A percentile compares a stretch with the other conserved stretches of the same genome.
Conservation (phyloP, 2,329 filamentous ascomycete genomes). For the Juglanconis oblonga region DNA sequence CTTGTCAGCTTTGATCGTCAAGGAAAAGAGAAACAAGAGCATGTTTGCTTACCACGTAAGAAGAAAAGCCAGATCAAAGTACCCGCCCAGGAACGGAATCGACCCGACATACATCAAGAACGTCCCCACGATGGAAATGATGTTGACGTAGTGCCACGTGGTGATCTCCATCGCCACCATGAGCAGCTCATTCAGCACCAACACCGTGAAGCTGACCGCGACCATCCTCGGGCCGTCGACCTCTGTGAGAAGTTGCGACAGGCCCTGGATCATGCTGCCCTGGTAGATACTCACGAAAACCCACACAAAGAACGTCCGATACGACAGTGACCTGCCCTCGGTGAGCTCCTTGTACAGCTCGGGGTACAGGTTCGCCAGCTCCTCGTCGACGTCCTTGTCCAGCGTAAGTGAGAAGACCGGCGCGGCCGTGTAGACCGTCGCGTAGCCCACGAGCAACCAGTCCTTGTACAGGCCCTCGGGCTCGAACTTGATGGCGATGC, state of each 20-base stretch:
- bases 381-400: constrained; percentile 92
- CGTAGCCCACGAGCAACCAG: constrained; percentile 95
- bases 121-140: constrained; percentile 78
- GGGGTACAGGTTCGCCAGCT: constrained; percentile 89
- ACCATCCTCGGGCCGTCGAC: constrained; percentile 76
- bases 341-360: constrained; percentile 99
- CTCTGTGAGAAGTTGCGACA: constrained; percentile 82
- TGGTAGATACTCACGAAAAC: constrained; percentile 94
- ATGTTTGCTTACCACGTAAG: constrained; percentile 57
- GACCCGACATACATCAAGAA: constrained; percentile 76
- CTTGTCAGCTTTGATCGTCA: constrained; percentile 21
- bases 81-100: constrained; percentile 82
- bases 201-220: constrained; percentile 83
- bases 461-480: constrained; percentile 94
- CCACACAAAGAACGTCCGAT: constrained; percentile 96
- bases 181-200: constrained; percentile 89
- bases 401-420: constrained; percentile 92
- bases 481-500: constrained; percentile 87
- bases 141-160: constrained; percentile 95
- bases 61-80: constrained; percentile 83
- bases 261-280: constrained; percentile 91
- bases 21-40: background rate
- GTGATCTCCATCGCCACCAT: constrained; percentile 98
- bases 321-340: constrained; percentile 78
- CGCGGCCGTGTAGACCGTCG: constrained; percentile 89